Conservation (phyloP, 108 stramenopile genomes). For the Conticribra guillardii region DNA sequence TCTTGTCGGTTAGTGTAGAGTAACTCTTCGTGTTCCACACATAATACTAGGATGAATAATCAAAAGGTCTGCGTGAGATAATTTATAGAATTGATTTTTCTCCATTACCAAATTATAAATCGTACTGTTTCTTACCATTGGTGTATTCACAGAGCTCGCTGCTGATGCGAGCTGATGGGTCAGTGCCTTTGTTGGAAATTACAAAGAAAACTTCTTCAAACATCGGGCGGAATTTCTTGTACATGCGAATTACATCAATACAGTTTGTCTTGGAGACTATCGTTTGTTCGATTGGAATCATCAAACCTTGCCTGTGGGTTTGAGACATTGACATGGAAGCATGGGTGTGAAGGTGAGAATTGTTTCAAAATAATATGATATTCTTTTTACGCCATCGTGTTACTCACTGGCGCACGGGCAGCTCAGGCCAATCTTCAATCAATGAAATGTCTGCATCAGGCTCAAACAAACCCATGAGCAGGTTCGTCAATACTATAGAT, state of each 20-base stretch:
- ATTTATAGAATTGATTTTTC: not conserved
- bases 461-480: constrained; percentile 34
- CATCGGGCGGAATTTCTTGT: constrained; percentile 32
- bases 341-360: not conserved
- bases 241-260: constrained; percentile 33
- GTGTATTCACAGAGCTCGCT: constrained; percentile 35
- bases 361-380: not conserved
- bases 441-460: constrained; percentile 14
- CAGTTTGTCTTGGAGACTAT: constrained; percentile 35
- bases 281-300: not conserved
- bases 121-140: constrained; percentile 10
- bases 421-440: constrained; percentile 2
- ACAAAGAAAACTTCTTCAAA: constrained; percentile 51
- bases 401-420: constrained; percentile 2
- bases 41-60: constrained; percentile 12
- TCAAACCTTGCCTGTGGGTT: not conserved
- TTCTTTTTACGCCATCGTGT: not conserved
- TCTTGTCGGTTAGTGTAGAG: constrained; percentile 32
- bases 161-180: not conserved
- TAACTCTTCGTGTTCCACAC: constrained; percentile 44
- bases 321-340: not conserved
- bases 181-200: constrained; percentile 15
- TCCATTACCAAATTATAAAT: too few species aligned
- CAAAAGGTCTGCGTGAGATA: not conserved
- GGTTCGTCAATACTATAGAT: constrained; percentile 24